A percentile compares a stretch with the other conserved stretches of the same genome.
These are phyloP conservation scores for Chondrostereum purpureum DNA, from an alignment of 1,284 basidiomycete species.

Conservation along the genomic window DNA sequence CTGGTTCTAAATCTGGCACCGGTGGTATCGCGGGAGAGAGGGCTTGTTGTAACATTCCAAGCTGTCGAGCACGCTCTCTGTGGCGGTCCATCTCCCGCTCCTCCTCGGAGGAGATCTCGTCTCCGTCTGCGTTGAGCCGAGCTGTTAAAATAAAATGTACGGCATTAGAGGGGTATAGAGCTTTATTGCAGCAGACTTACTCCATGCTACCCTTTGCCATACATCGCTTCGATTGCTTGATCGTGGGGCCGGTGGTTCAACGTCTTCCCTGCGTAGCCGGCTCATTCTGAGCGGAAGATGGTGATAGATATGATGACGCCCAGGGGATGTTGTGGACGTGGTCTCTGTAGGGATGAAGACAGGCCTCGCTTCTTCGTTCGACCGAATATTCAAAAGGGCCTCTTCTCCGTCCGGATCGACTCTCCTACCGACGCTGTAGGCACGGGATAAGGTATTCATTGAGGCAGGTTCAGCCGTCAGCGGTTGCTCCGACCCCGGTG, in stretches of 20 bases:
- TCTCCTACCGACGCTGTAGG: conserved; percentile 33
- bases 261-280: neutral
- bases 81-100: conserved; percentile 38
- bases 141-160: conserved; percentile 28
- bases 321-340: conserved; percentile 17
- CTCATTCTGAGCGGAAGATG: neutral
- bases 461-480: conserved; percentile 18
- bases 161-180: too few species aligned
- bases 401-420: conserved; percentile 36
- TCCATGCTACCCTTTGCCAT: conserved; percentile 42
- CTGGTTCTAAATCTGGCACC: neutral
- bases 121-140: conserved; percentile 49
- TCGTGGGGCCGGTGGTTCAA: neutral
- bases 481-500: conserved; percentile 13
- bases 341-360: conserved; percentile 5
- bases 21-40: neutral
- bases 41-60: too few species aligned
- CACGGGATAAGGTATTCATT: too few species aligned
- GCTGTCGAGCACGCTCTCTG: too few species aligned
- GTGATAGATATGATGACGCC: conserved; percentile 17
- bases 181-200: too few species aligned
- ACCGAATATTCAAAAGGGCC: conserved; percentile 31
- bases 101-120: conserved; percentile 48
- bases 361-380: too few species aligned
- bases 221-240: neutral